Base-by-base conservation (phyloP, 306 rosid species). In the Citrullus mucosospermus region DNA sequence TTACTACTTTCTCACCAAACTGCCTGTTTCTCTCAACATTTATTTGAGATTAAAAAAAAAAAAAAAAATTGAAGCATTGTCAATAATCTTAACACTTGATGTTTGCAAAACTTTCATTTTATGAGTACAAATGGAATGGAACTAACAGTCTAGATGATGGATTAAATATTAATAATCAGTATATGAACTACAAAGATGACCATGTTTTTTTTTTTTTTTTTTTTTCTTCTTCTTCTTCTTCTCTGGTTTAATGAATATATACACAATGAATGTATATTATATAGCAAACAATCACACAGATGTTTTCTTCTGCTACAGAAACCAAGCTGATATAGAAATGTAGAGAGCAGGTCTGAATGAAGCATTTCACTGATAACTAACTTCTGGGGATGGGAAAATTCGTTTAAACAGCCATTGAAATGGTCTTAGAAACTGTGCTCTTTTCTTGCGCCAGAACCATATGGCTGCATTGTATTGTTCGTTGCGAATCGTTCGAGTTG, bases 401-500 rank as follows among this genome's bases (percentile, higher is more conserved):
- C 86, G 87, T 82, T 91, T 90, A 6, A 84, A 61, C 76, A 91
- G 75, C 99, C 99, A 92, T 54, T 91, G 98, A 3, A 90, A 17
- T 6, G 98, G 99, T 84, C 91, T 85, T 43, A 91, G 78, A 9
- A 92, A 77, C 53, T 88, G 90, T 10, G 96, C 90, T 66, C 91
- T 84, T 81, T 90, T 90, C 93, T 90, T 91, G 84, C 91, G 93
- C 99, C 99, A 96, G 86, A 91, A 96, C 99, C 99, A 96, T 78
- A 91, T 91, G 65, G 99, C 99, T 4, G 96, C 94, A 20, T 84
- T 91, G 88, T 96, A 96, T 65, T 96, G 92, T 74, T 96, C 96
- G 0, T 96, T 88, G 72, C 99, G 97, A 43, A 96, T 90, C 14
- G 36, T 83, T 51, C 81, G 84, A 0, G 99, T 96, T 68, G 99